Conservation (phyloP, 257 asterid genomes). For the Striga asiatica region DNA sequence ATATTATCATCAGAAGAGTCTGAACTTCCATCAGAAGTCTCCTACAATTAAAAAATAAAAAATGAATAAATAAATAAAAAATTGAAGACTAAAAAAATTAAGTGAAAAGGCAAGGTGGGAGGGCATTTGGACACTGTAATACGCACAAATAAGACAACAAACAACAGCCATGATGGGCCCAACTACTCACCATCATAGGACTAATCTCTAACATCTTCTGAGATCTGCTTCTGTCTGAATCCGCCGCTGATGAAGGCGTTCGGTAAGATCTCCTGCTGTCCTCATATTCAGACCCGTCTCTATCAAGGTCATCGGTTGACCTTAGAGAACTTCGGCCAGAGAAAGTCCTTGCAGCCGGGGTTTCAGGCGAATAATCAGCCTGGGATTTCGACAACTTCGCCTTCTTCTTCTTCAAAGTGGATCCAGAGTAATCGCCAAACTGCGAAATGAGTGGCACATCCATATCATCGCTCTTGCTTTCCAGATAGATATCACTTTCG, state of each 20-base stretch:
- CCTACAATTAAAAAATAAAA: constrained; percentile 33
- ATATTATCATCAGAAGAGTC: constrained; percentile 75
- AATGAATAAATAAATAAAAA: background rate
- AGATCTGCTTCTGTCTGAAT: constrained; percentile 62
- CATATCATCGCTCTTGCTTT: constrained; percentile 96
- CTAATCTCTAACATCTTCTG: constrained; percentile 51
- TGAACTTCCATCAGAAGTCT: constrained; percentile 61
- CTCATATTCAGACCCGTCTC: constrained; percentile 56
- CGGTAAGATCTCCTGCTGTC: constrained; percentile 52
- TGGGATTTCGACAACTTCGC: constrained; percentile 41
- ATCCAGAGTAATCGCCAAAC: constrained; percentile 56
- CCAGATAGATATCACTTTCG: constrained; percentile 65
- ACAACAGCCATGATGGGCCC: background rate
- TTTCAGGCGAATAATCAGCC: constrained; percentile 64
- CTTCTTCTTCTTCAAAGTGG: constrained; percentile 64
- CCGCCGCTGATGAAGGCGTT: constrained; percentile 56
- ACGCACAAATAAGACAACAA: no score
- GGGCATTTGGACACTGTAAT: no score
- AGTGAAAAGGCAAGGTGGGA: no score
- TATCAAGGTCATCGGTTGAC: constrained; percentile 55
- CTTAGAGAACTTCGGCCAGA: constrained; percentile 57
- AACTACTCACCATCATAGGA: constrained; percentile 54
- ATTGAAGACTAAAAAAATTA: no score
- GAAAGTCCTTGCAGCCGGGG: constrained; percentile 38
- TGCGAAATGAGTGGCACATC: constrained; percentile 63